Base-by-base conservation (phyloP, 139 green algal species). In the Trebouxia sp. region DNA sequence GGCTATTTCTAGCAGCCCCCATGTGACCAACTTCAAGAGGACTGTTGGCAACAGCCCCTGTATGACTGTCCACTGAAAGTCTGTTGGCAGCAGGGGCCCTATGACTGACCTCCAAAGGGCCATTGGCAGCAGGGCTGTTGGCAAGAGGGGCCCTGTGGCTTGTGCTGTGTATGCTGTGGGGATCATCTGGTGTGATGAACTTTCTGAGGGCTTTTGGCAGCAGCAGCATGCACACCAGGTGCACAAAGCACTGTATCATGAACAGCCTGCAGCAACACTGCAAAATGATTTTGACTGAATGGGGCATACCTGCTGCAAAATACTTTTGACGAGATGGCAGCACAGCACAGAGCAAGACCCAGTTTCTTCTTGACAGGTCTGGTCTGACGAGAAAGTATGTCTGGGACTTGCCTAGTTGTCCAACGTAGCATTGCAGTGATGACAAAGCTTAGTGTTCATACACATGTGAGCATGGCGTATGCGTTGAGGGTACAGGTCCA, bases 401-500 rank as follows among this genome's bases (percentile, higher is more conserved):
- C 30, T n/a, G n/a, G n/a, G n/a, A 5, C 6, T 69, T 12, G 32
- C 1, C 20, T 24, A 35, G 4, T 5, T 24, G 26, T 15, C 66
- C 15, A 24, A 43, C 12, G 35, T 37, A 17, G 26, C 35, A 15
- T 14, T 51, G 6, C 3, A 76, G 35, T 37, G n/a, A 76, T 24
- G 3, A 1, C 4, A 24, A 47, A 48, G 65, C 66, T 76, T 15
- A 39, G 17, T 55, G 41, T n/a, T 62, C 24, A 10, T 6, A 5
- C 28, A 28, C 11, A 32, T 4, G 28, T 24, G 30, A 58, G 1
- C 24, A 30, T 50, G 74, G 22, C 65, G 3, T 39, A 83, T 70
- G 50, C 78, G 78, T 85, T 79, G 22, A 80, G 74, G 56, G 88
- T 41, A 6, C 80, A 70, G 0, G 81, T 78, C 85, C 80, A 86